These are phyloP conservation scores for Polyporus arcularius DNA, from an alignment of 768 basidiomycete genomes.

Conservation along the genomic window DNA sequence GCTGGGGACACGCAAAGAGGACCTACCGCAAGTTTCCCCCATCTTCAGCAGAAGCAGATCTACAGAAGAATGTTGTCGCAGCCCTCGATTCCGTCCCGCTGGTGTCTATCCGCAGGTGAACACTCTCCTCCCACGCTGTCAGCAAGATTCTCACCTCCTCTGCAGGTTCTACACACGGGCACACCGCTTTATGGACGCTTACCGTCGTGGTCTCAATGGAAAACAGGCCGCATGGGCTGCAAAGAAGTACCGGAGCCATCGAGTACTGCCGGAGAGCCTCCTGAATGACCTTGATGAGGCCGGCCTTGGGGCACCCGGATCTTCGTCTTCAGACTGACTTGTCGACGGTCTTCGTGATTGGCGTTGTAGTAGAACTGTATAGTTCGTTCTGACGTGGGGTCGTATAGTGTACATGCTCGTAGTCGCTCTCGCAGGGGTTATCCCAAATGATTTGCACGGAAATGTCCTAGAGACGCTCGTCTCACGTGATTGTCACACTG, in stretches of 20 bases:
- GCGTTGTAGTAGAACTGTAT: too few species aligned
- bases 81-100: constrained; percentile 32
- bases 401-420: too few species aligned
- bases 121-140: constrained; percentile 1
- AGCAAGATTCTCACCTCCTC: not conserved
- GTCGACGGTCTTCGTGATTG: too few species aligned
- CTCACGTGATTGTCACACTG: too few species aligned
- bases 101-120: constrained; percentile 30
- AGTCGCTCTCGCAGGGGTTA: too few species aligned
- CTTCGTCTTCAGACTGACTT: too few species aligned
- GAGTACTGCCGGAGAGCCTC: not conserved
- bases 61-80: constrained; percentile 33
- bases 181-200: constrained; percentile 4
- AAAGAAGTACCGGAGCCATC: constrained; percentile 10
- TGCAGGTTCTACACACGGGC: constrained; percentile 3
- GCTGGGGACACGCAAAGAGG: constrained; percentile 39
- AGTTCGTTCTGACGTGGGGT: too few species aligned
- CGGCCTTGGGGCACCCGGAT: too few species aligned
- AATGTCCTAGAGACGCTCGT: too few species aligned
- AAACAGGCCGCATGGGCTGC: constrained; percentile 10
- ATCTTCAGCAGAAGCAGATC: constrained; percentile 34
- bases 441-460: too few species aligned
- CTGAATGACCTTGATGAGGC: not conserved
- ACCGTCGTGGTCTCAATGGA: not conserved
- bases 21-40: constrained; percentile 29